Evolutionary conservation across 192 early-diverging fungal species (phyloP), one percentile per base, ranked within the genome.

Genomic region (Dissophora globulifera): DNA sequence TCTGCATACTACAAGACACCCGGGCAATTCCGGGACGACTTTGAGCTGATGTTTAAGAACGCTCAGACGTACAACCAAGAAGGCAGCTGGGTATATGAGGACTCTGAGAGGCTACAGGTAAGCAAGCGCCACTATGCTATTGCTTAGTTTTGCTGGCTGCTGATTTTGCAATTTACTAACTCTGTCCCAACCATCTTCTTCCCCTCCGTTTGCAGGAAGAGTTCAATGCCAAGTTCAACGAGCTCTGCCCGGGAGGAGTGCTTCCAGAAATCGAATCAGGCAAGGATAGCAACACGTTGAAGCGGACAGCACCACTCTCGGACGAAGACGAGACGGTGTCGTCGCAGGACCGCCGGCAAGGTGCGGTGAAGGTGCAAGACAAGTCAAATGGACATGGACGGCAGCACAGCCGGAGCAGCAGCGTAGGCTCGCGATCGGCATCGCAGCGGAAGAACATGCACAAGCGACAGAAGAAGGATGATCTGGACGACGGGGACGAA

Each of bases 61-160:
- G 97, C 97, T 8, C 88, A 88, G 72, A 92, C 84, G 5, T 99
- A 94, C 79, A 99, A 99, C 71, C 83, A 92, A 78, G 92, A 95
- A 59, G 93, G 90, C 12, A 95, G 93, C n/a, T 82, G 86, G 53
- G 92, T 99, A 0, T 97, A 92, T 79, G 82, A 90, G n/a, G 96
- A 99, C 76, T 95, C 97, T 12, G 81, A 88, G 33, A 55, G 70
- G 32, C 66, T 88, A 69, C 76, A 85, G 82, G 85, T 83, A 83
- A 53, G 7, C 2, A 2, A 8, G 43, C 50, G 58, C 48, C 9
- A 15, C 41, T 23, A n/a, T n/a, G 29, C 0, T 30, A 23, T 52
- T 49, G 17, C 13, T 27, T 2, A n/a, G n/a, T n/a, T n/a, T n/a
- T n/a, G n/a, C n/a, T n/a, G n/a, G n/a, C n/a, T n/a, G n/a, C 7